These are phyloP conservation scores for Oenanthe javanica DNA, from an alignment of 140 eudicot species.

Conservation along the genomic window DNA sequence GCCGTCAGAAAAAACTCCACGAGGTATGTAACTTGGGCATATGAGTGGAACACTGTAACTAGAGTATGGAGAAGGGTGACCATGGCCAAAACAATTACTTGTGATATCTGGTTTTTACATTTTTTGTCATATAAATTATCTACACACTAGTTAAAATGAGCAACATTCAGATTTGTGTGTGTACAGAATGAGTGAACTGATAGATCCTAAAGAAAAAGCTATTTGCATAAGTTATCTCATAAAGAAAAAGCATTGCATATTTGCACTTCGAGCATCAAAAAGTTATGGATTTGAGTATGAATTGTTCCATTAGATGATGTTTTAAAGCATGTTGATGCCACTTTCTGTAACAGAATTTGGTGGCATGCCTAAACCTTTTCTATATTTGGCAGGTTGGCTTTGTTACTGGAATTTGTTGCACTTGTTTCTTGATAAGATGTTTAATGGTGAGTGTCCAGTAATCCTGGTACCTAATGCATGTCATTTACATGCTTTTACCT, in stretches of 20 bases:
- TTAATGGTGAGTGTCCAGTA: constrained; percentile 49
- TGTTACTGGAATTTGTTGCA: constrained; percentile 76
- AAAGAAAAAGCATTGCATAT: background rate
- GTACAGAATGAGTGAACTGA: background rate
- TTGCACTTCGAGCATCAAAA: background rate
- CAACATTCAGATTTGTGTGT: background rate
- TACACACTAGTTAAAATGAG: background rate
- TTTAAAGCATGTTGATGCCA: too few species aligned
- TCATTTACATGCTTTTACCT: background rate
- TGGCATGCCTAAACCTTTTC: background rate
- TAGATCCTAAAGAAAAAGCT: background rate
- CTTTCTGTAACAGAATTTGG: background rate
- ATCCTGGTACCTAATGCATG: background rate
- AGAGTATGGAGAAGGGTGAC: background rate
- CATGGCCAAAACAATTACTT: background rate
- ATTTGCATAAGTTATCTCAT: too few species aligned
- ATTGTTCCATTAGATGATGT: background rate
- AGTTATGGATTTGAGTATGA: background rate
- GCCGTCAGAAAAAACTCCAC: constrained; percentile 77
- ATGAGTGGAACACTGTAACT: background rate
- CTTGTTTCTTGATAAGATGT: constrained; percentile 78
- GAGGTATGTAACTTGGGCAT: constrained; percentile 40
- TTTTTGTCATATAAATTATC: background rate
- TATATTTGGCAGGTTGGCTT: constrained; percentile 60
- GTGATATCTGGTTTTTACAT: background rate